Evolutionary conservation across 148 eudicot species (phyloP).

Genomic region (Diospyros lotus): DNA sequence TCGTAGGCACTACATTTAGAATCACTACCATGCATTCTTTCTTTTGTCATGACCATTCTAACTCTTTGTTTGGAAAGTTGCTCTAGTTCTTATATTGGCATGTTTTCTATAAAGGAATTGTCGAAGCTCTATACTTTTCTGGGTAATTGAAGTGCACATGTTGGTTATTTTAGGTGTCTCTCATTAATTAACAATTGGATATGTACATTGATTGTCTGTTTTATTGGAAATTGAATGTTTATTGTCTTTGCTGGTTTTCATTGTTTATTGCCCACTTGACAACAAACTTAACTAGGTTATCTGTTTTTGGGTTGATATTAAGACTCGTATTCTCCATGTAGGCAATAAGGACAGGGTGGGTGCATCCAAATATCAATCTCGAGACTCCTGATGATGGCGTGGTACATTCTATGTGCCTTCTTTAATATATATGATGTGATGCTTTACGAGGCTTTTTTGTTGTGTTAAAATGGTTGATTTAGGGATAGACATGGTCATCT

Average conservation of each 20-base stretch:
- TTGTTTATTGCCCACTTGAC: neutral
- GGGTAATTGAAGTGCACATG: neutral
- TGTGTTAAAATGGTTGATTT: slow-evolving; percentile 1
- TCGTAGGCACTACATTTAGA: no score
- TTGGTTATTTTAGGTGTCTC: neutral
- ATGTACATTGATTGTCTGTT: slow-evolving; percentile 1
- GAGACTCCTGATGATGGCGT: slow-evolving; percentile 84
- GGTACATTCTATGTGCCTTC: slow-evolving; percentile 44
- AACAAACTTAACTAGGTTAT: neutral
- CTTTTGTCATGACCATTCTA: neutral
- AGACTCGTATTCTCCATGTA: slow-evolving; percentile 13
- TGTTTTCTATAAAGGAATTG: neutral
- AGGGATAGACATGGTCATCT: neutral
- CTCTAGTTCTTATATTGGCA: neutral
- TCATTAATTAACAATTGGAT: no score
- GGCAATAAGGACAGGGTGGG: slow-evolving; percentile 96
- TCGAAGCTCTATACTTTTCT: neutral
- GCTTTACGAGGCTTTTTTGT: slow-evolving; percentile 7
- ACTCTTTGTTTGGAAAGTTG: neutral
- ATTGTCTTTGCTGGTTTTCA: neutral
- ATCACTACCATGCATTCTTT: neutral
- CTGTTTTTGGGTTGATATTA: slow-evolving; percentile 8
- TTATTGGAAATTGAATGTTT: neutral
- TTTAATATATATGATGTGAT: neutral
- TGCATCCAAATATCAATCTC: slow-evolving; percentile 95